Evolutionary conservation across 192 early-diverging fungal genomes (phyloP), one percentile per base, ranked within the genome.

Genomic region (Cetraspora pellucida): DNA sequence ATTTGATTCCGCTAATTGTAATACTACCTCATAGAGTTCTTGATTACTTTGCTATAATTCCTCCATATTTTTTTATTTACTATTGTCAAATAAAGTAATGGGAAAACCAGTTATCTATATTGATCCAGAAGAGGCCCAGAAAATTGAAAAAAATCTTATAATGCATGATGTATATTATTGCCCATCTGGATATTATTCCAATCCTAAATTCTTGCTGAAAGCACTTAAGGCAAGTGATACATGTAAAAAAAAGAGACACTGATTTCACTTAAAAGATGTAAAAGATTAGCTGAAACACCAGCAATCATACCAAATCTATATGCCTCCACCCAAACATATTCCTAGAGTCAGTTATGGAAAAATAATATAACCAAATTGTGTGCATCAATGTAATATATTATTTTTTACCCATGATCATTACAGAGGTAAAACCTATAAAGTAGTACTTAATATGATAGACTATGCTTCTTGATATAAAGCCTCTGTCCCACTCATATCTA

Each of bases 301-400:
- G 54, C 19, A 57, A n/a, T 57, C 54, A 17, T 57, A 57, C 54
- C 16, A 57, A 57, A 57, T 57, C 54, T 57, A 57, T 57, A 57
- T 37, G 61, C 25, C 16, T 11, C 9, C 67, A 50, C 67, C 44
- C 5, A 70, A 70, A 50, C 13, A 70, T 50, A 70, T 47, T 70
- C 44, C 67, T 50, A 46, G 23, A 37, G 30, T 31, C 31, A 65
- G 63, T 31, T 65, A 65, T 31, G 63, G 23, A 9, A 23, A 31
- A 65, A 65, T 65, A 31, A 25, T 9, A 65, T 9, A 17, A 23
- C 63, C 63, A 30, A 65, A 65, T 65, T 65, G 63, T 65, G 63
- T 65, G 5, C 31, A 37, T 37, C 31, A 37, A 5, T 37, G 31
- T 37, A 5, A 37, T 37, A 37, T 37, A 37, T 31, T 65, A 31